Base-by-base conservation (phyloP, 345 rosid genomes). In the Hypericum androsaemum region DNA sequence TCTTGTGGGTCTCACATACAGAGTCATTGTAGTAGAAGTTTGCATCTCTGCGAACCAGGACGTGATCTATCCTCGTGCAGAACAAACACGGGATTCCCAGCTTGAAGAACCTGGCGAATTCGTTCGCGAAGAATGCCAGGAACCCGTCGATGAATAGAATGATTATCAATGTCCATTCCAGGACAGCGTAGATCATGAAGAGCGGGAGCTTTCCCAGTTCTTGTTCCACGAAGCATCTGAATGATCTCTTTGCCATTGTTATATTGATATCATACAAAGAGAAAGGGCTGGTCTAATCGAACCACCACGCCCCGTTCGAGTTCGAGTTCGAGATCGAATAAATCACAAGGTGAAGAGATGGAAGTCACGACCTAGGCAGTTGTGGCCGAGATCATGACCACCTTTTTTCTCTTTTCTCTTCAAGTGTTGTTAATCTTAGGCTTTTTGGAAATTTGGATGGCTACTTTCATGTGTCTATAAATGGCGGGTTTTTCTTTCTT, bases 1-100 rank as follows among this genome's bases (percentile, higher is more conserved):
- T 88, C 86, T 78, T 81, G 73, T 92, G 98, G 49, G 65, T 14
- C 3, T 80, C 81, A 22, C 98, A 92, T 10, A 92, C 55, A 17
- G 95, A 79, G 2, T 84, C 83, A 39, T 92, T 92, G 83, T 80
- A 88, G 69, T 85, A 85, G 55, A 77, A 85, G 64, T 64, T 71
- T 8, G 78, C 64, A 32, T 66, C 58, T 56, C 74, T 71, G 1
- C 46, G 72, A 36, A 74, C 72, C 10, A 87, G 64, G 59, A 77
- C 65, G 15, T 77, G 95, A 65, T 92, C 95, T 16, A 88, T 70
- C 72, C 95, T 72, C 2, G 94, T 88, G 64, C 98, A 90, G 32
- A 84, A 71, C 68, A 90, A 74, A 69, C 98, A 90, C 13, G 98
- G 98, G 48, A 72, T 64, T 57, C 61, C 66, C 75, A 90, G 69